Base-by-base conservation (phyloP, 352 stramenopile species). In the Blastocystis sp. region DNA sequence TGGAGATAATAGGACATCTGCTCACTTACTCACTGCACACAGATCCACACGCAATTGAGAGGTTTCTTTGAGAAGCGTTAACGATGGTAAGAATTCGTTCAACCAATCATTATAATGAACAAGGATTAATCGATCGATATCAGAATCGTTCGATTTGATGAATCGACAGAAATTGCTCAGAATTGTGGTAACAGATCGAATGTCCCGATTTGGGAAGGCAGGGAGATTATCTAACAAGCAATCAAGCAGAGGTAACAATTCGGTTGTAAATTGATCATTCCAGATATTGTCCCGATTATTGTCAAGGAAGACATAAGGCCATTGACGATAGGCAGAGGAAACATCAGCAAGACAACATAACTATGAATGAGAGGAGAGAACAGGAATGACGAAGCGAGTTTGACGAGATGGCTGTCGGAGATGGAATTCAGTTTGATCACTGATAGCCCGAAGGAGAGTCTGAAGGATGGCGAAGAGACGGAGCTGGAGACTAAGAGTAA, bases 21-120 rank as follows among this genome's bases (percentile, higher is more conserved):
- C 2, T 35, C n/a, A 35, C 11, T 11, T 63, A 63, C 56, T 63
- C 56, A 63, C 56, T 63, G 56, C 56, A 63, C 56, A 11, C 56
- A 71, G 21, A 29, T 39, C 27, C 27, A 29, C 43, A 12, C n/a
- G 19, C 24, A 71, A 29, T 1, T 46, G 39, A 2, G 2, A 2
- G 3, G 39, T 2, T 9, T 46, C 39, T 46, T 46, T 46, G 39
- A 46, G 39, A 9, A 46, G 39, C 9, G 39, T 46, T 9, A 69
- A 5, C 0, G 59, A 29, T 24, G 59, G 59, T 39, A 69, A 39
- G 24, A 29, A 35, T 39, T 69, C 59, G 24, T 32, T 69, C 59
- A 69, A 21, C 63, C 63, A 75, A 21, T 75, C 63, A 46, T 75
- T 75, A 21, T 51, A 49, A 29, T 7, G 27, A 46, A 75, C 51